Conservation (phyloP, 495 filamentous ascomycete species). For the Hypomontagnella monticulosa region DNA sequence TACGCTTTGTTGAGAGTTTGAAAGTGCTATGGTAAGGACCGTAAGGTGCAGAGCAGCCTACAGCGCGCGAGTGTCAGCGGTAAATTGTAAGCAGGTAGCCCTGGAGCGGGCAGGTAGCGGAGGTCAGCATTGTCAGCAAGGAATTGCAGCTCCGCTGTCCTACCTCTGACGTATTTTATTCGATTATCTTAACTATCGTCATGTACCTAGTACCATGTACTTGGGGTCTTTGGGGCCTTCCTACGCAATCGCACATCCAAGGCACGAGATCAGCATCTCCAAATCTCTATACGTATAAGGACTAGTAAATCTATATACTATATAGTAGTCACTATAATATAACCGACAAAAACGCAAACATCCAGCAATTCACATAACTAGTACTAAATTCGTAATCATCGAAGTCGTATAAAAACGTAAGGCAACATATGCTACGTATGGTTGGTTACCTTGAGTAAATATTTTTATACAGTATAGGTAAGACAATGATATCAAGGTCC, state of each 20-base stretch:
- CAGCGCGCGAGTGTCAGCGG: too few relatives aligned
- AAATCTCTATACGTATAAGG: too few relatives aligned
- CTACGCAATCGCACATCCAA: constrained; percentile 4
- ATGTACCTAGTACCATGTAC: constrained; percentile 13
- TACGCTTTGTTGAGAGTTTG: constrained; percentile 28
- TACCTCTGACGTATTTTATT: constrained; percentile 36
- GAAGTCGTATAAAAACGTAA: neutral
- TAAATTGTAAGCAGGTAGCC: too few relatives aligned
- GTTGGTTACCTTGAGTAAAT: neutral
- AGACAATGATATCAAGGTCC: constrained; percentile 9
- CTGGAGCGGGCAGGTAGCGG: neutral
- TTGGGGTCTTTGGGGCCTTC: neutral
- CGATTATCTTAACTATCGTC: constrained; percentile 14
- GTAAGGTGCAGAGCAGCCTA: neutral
- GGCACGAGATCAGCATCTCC: constrained; percentile 7
- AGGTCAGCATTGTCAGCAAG: constrained; percentile 32
- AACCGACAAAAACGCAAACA: too few relatives aligned
- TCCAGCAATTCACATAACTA: too few relatives aligned
- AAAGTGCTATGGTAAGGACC: constrained; percentile 10
- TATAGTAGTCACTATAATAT: too few relatives aligned
- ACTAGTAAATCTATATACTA: too few relatives aligned
- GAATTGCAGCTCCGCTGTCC: constrained; percentile 31
- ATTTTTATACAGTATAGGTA: neutral
- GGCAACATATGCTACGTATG: neutral
- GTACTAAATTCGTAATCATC: too few relatives aligned